Conservation (phyloP, 2,329 filamentous ascomycete species). For the Ceratocystis huliohia region DNA sequence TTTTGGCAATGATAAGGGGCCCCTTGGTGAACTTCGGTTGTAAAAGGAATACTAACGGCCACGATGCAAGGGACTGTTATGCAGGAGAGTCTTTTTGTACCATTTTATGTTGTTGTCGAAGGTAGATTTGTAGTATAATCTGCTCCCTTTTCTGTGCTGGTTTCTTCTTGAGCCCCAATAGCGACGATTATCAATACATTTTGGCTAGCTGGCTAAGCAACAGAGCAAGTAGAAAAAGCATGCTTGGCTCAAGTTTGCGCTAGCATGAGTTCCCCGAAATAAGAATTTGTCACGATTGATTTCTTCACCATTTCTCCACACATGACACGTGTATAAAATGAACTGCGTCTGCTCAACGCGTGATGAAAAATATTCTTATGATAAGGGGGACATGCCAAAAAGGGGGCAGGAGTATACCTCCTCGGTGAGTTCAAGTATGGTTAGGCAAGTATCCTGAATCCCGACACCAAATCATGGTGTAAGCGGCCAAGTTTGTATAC, state of each 20-base stretch:
- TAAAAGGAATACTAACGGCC: background rate
- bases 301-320: background rate
- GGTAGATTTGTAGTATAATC: too few relatives aligned
- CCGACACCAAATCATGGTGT: background rate
- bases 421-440: background rate
- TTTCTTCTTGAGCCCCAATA: too few relatives aligned
- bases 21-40: background rate
- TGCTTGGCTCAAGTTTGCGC: too few relatives aligned
- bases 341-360: background rate
- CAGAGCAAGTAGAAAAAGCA: too few relatives aligned
- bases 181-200: too few relatives aligned
- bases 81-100: conserved; percentile 2
- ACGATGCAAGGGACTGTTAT: background rate
- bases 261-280: too few relatives aligned
- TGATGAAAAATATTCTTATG: background rate
- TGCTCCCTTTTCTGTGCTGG: too few relatives aligned
- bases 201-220: too few relatives aligned
- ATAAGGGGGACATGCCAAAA: background rate
- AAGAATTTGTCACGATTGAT: background rate
- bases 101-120: background rate
- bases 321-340: background rate
- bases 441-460: background rate
- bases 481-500: background rate
- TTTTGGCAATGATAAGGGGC: background rate
- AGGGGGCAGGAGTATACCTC: background rate